phyloP scores from a whole-genome alignment of 805 yeast species.

The Saccharomycopsis malanga region DNA sequence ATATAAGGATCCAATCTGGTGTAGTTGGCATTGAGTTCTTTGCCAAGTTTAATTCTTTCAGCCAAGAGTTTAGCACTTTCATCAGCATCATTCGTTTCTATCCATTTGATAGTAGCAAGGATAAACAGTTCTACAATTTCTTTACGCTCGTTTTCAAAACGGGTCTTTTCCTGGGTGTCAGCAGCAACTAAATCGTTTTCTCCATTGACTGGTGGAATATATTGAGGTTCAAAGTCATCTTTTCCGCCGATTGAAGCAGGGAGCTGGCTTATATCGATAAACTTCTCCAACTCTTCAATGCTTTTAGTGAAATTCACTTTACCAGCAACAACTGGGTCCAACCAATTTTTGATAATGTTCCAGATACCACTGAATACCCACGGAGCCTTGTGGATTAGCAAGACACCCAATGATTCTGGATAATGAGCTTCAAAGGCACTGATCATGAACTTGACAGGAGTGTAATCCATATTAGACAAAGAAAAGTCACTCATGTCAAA shows the following conservation, averaged over 20 bases:
- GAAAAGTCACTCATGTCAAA: constrained; percentile 86
- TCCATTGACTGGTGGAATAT: constrained; percentile 51
- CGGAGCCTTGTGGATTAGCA: constrained; percentile 90
- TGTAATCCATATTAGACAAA: constrained; percentile 87
- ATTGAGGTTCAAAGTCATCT: constrained; percentile 49
- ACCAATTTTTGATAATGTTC: constrained; percentile 88
- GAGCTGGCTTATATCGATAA: constrained; percentile 51
- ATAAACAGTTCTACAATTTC: constrained; percentile 48
- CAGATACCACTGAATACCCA: constrained; percentile 95
- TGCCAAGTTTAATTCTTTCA: constrained; percentile 48
- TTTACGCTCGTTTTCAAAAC: constrained; percentile 45
- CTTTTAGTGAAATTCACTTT: constrained; percentile 80
- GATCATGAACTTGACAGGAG: constrained; percentile 83
- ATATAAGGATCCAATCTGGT: constrained; percentile 70
- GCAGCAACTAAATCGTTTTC: constrained; percentile 42
- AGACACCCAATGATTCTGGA: constrained; percentile 84
- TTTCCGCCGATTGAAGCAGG: constrained; percentile 75
- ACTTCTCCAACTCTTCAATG: constrained; percentile 56
- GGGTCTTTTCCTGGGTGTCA: constrained; percentile 40
- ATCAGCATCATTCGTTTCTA: constrained; percentile 49
- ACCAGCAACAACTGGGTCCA: constrained; percentile 93
- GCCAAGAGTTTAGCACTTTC: constrained; percentile 42
- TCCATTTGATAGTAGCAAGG: constrained; percentile 69
- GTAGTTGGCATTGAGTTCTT: constrained; percentile 54
- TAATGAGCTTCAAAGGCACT: constrained; percentile 91